Evolutionary conservation across 2,329 filamentous ascomycete species (phyloP), one percentile per base, ranked within the genome.

Genomic region (Fusarium decemcellulare): DNA sequence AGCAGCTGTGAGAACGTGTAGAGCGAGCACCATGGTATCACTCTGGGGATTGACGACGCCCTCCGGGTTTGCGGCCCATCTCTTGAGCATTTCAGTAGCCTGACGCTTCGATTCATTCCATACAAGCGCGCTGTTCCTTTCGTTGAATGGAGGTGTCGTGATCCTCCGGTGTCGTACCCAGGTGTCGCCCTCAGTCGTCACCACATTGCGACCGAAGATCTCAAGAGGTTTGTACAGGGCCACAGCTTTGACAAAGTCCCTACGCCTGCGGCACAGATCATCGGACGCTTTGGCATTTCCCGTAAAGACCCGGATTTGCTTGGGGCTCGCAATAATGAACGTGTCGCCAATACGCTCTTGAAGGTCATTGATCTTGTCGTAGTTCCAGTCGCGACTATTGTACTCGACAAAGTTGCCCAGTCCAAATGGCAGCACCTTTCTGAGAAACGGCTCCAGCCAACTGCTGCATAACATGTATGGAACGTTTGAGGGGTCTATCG

Each of bases 371-470:
- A 72, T 71, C 39, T 72, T 67, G 15, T 66, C 65, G 36, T 72
- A 72, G 7, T 72, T 72, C 65, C 65, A 72, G 30, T 72, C 65
- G n/a, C 69, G 62, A 2, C 65, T 71, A 50, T 71, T 72, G 59
- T 72, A 72, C n/a, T 72, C 68, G 2, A 72, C 68, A 59, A 71
- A 72, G 5, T 71, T 67, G 1, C 65, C 53, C 2, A 69, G 16
- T 0, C 59, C 59, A 34, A 67, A 61, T 2, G 68, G 69, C 2
- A 72, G 2, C 0, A 57, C 44, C 15, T 42, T 69, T 47, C 69
- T 63, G 0, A 72, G 4, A 0, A 72, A 8, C 0, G 68, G 68
- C 10, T 71, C 68, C 18, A 71, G 14, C 29, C 61, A 68, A 36
- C 67, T 65, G 6, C 60, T 62, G 2, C 51, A 59, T 6, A 71